Evolutionary conservation across 2,329 filamentous ascomycete species (phyloP).

Genomic region (Huntiella savannae): DNA sequence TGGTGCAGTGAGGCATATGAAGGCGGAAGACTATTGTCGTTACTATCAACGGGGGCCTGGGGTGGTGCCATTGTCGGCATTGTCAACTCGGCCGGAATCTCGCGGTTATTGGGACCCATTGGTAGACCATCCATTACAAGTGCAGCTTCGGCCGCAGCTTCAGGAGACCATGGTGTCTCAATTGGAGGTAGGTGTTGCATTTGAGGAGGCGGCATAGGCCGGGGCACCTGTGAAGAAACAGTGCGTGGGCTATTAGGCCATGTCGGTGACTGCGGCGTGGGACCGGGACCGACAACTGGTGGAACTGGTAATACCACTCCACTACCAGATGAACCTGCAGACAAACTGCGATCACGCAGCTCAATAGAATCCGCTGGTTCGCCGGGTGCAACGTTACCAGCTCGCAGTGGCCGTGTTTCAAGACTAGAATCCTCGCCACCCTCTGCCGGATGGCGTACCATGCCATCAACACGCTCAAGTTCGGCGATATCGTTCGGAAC

Average conservation of each 20-base stretch:
- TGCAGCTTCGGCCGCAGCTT: constrained; percentile 9
- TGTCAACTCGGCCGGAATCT: constrained; percentile 8
- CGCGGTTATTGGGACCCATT: constrained; percentile 10
- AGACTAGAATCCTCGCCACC: not conserved
- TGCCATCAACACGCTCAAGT: constrained; percentile 4
- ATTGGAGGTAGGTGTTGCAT: constrained; percentile 2
- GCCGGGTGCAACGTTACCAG: not conserved
- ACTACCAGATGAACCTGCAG: not conserved
- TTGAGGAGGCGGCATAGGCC: not conserved
- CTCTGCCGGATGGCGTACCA: constrained; percentile 3
- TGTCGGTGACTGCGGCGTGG: not conserved
- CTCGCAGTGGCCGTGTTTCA: not conserved
- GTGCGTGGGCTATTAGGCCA: not conserved
- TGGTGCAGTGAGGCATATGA: constrained; percentile 7
- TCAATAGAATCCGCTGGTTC: not conserved
- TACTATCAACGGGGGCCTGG: not conserved
- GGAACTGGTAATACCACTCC: not conserved
- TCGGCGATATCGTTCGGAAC: not conserved
- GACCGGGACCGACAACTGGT: not conserved
- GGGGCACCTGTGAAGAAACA: not conserved
- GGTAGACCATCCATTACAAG: constrained; percentile 9
- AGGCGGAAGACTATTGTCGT: constrained; percentile 5
- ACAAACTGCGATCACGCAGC: not conserved
- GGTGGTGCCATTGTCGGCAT: constrained; percentile 2
- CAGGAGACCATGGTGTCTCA: constrained; percentile 5